Conservation (phyloP, 306 rosid species). For the Amphicarpaea edgeworthii region DNA sequence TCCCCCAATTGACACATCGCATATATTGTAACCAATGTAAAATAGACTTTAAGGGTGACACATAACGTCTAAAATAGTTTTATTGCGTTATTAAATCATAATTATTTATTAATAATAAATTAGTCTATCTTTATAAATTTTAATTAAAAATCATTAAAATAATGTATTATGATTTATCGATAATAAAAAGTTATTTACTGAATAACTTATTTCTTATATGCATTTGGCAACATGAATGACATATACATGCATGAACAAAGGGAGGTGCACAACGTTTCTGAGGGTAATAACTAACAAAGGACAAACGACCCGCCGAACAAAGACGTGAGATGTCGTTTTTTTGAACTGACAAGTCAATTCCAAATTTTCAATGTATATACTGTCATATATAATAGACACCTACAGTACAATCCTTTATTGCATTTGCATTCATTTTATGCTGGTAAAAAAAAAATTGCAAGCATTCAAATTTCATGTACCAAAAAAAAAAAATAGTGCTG, state of each 20-base stretch:
- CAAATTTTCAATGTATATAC: not conserved
- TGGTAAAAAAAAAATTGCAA: not conserved
- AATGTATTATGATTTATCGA: too few species aligned
- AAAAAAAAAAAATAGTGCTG: too few species aligned
- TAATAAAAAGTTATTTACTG: too few species aligned
- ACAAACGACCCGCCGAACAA: constrained; percentile 16
- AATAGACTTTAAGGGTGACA: too few species aligned
- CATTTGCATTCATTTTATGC: not conserved
- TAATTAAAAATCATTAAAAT: too few species aligned
- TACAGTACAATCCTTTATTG: constrained; percentile 1
- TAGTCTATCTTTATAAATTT: too few species aligned
- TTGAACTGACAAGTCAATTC: not conserved
- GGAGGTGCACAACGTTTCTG: not conserved
- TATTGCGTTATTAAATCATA: too few species aligned
- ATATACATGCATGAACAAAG: not conserved
- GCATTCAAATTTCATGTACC: too few species aligned
- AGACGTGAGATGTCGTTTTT: constrained; percentile 9
- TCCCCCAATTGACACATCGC: not conserved
- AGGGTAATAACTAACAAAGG: not conserved
- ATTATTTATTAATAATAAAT: too few species aligned
- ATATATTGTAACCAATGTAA: too few species aligned
- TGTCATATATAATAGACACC: too few species aligned
- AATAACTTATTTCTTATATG: not conserved
- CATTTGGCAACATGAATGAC: not conserved
- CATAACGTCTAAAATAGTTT: too few species aligned